A percentile compares a stretch with the other conserved stretches of the same genome.
phyloP scores from a whole-genome alignment of 2,329 filamentous ascomycete species.

The Epichloe baconii region DNA sequence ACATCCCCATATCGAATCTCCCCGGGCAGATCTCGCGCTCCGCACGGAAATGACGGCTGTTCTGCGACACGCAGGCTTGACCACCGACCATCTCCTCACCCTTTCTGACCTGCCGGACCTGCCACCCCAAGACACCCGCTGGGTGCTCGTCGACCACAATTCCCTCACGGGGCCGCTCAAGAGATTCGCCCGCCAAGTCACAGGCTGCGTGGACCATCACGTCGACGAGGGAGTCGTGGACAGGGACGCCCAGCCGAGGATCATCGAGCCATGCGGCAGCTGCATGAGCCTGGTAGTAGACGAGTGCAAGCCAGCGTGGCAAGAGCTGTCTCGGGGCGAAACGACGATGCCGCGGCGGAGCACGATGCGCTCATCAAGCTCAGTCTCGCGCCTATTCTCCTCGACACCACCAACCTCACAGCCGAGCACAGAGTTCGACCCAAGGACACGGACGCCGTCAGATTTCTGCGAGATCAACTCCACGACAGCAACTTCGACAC shows the following conservation, averaged over 20 bases:
- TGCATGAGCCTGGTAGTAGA: conserved; percentile 59
- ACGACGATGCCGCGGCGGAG: not conserved
- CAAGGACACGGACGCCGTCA: conserved; percentile 44
- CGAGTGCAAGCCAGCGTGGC: conserved; percentile 45
- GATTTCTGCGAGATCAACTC: conserved; percentile 41
- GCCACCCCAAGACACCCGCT: conserved; percentile 43
- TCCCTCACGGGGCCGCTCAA: conserved; percentile 48
- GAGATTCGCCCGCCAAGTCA: conserved; percentile 38
- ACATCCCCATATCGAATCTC: conserved; percentile 64
- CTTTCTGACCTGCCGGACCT: conserved; percentile 37
- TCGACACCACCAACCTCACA: conserved; percentile 57
- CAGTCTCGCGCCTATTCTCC: conserved; percentile 55
- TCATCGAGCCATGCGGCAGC: conserved; percentile 56
- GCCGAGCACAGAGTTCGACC: conserved; percentile 51
- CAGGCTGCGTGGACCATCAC: conserved; percentile 67
- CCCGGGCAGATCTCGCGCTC: conserved; percentile 52
- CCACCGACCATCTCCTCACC: conserved; percentile 50
- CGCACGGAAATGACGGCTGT: conserved; percentile 60
- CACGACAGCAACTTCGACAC: conserved; percentile 34
- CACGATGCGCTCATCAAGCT: conserved; percentile 53
- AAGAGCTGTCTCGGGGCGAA: conserved; percentile 24
- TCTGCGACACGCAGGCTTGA: conserved; percentile 46
- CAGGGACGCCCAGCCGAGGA: conserved; percentile 35
- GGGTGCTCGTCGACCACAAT: conserved; percentile 75
- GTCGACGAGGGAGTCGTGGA: conserved; percentile 51